phyloP scores from a whole-genome alignment of 202 grass and related monocot species.

The Elaeis oleifera region DNA sequence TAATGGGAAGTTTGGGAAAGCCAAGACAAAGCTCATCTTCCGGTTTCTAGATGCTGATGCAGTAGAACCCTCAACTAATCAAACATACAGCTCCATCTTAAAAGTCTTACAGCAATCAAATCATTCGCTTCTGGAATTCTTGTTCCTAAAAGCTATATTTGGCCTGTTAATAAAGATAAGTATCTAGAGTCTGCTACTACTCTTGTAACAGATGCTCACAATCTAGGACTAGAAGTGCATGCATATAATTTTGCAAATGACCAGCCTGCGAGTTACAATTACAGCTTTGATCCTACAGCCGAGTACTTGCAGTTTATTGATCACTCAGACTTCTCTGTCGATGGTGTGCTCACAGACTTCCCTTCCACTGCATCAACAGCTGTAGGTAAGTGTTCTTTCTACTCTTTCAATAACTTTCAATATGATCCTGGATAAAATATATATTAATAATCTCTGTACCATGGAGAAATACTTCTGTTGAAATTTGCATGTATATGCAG shows the following conservation, averaged over 20 bases:
- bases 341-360: slow-evolving; percentile 7
- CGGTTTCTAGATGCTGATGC: background rate
- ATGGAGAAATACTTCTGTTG: too few relatives aligned
- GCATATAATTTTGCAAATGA: slow-evolving; percentile 10
- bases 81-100: slow-evolving; percentile 8
- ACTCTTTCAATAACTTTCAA: too few relatives aligned
- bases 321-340: slow-evolving; percentile 4
- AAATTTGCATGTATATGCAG: too few relatives aligned
- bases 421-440: too few relatives aligned
- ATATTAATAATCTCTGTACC: too few relatives aligned
- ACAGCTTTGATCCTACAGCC: slow-evolving; percentile 3
- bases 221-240: slow-evolving; percentile 1
- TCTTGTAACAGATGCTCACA: slow-evolving; percentile 7
- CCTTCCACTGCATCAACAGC: slow-evolving; percentile 8
- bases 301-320: slow-evolving; percentile 14
- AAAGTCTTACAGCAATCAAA: slow-evolving; percentile 5
- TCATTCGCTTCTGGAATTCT: slow-evolving; percentile 17
- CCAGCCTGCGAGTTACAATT: slow-evolving; percentile 12
- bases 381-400: background rate
- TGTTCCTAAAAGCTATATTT: slow-evolving; percentile 16
- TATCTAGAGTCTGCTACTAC: slow-evolving; percentile 9
- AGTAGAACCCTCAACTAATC: slow-evolving; percentile 8
- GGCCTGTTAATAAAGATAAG: background rate
- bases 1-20: background rate
- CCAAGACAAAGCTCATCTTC: slow-evolving; percentile 15